phyloP scores from a whole-genome alignment of 2,329 filamentous ascomycete species.

The Pseudogymnoascus destructans region DNA sequence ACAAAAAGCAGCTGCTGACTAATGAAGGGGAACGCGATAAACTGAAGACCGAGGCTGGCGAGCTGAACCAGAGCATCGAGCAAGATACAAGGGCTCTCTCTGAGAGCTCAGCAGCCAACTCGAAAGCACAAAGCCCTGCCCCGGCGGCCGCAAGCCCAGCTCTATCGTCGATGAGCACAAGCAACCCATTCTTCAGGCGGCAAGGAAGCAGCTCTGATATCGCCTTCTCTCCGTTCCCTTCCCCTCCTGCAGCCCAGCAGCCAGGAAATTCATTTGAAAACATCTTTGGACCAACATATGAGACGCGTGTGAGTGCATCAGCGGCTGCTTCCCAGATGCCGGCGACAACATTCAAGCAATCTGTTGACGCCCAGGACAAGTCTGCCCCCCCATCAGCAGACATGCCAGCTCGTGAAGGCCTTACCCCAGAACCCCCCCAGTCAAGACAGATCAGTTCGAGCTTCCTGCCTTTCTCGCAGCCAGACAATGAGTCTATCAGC shows the following conservation, averaged over 20 bases:
- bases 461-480: conserved; percentile 55
- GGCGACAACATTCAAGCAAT: conserved; percentile 47
- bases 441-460: conserved; percentile 67
- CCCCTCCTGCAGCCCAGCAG: conserved; percentile 25
- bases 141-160: conserved; percentile 54
- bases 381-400: conserved; percentile 20
- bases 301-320: conserved; percentile 30
- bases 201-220: conserved; percentile 39
- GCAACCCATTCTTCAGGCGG: conserved; percentile 88
- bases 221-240: conserved; percentile 35
- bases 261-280: conserved; percentile 68
- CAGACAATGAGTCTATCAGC: conserved; percentile 53
- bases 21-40: conserved; percentile 82
- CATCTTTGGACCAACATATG: conserved; percentile 64
- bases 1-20: conserved; percentile 91
- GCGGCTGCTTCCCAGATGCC: conserved; percentile 29
- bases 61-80: conserved; percentile 49
- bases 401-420: conserved; percentile 25
- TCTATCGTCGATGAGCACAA: conserved; percentile 56
- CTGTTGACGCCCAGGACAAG: conserved; percentile 18
- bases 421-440: conserved; percentile 51
- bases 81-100: conserved; percentile 42
- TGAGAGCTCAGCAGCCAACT: conserved; percentile 30
- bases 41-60: conserved; percentile 65
- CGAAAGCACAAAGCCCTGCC: conserved; percentile 20